These are phyloP conservation scores for Cucurbita moschata DNA, from an alignment of 306 rosid species.

Conservation along the genomic window DNA sequence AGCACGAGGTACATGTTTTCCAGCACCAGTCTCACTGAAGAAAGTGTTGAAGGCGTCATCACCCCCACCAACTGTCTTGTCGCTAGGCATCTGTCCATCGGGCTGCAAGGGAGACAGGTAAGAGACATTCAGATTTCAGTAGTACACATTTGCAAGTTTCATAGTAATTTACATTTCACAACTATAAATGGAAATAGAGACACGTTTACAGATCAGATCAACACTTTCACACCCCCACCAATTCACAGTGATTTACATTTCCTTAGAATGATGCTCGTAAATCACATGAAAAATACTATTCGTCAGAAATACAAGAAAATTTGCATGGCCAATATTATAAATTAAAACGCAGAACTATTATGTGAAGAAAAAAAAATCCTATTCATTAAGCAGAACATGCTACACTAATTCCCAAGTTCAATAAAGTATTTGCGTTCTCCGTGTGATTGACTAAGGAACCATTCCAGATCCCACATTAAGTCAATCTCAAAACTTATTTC, in stretches of 20 bases:
- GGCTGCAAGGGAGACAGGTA: conserved; percentile 24
- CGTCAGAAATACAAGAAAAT: background rate
- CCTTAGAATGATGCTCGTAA: background rate
- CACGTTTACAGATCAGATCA: background rate
- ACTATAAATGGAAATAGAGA: too few species aligned
- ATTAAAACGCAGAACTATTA: background rate
- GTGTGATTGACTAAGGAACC: background rate
- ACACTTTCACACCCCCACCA: background rate
- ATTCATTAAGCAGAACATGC: background rate
- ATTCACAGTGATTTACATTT: background rate
- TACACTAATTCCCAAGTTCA: background rate
- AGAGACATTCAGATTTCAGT: background rate
- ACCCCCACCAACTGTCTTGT: conserved; percentile 71
- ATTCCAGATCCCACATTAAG: background rate
- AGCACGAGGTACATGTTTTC: conserved; percentile 84
- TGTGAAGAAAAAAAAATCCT: background rate
- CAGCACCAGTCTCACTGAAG: conserved; percentile 81
- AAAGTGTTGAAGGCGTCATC: conserved; percentile 90
- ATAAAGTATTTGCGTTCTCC: background rate
- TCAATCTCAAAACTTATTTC: background rate
- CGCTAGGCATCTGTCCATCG: conserved; percentile 78
- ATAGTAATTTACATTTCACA: too few species aligned
- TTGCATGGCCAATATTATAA: too few species aligned
- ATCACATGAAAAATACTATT: background rate
- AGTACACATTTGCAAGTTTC: background rate